A percentile compares a stretch with the other conserved stretches of the same genome.
phyloP scores from a whole-genome alignment of 371 early-diverging fungal genomes.

The Haplosporangium sp. region DNA sequence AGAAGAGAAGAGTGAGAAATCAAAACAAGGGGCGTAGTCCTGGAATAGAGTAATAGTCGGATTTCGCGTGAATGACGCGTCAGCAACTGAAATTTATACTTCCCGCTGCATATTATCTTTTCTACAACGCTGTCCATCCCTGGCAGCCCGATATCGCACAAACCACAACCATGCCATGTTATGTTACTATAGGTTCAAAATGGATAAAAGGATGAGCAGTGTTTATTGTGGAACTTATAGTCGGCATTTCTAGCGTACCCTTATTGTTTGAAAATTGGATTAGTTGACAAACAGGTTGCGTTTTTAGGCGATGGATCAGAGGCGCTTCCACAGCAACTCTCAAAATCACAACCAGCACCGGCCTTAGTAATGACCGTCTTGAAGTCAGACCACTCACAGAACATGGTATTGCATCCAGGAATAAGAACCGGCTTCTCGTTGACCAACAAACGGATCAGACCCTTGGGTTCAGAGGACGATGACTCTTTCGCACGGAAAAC shows the following conservation, averaged over 20 bases:
- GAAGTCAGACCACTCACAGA: slow-evolving; percentile 25
- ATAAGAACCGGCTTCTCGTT: slow-evolving; percentile 22
- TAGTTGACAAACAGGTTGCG: slow-evolving; percentile 6
- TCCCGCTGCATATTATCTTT: too few relatives aligned
- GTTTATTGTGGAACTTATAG: too few relatives aligned
- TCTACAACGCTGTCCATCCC: too few relatives aligned
- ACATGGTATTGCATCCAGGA: slow-evolving; percentile 16
- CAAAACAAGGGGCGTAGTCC: neutral
- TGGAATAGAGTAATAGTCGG: too few relatives aligned
- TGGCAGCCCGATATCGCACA: too few relatives aligned
- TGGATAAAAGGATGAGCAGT: too few relatives aligned
- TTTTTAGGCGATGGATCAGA: neutral
- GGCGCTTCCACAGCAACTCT: slow-evolving; percentile 8
- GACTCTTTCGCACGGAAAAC: slow-evolving; percentile 8
- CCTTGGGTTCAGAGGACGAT: neutral
- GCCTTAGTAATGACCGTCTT: neutral
- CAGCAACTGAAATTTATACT: too few relatives aligned
- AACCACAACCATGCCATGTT: too few relatives aligned
- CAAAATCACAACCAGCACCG: slow-evolving; percentile 31
- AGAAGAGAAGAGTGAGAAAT: neutral
- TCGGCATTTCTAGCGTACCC: neutral
- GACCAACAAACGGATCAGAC: slow-evolving; percentile 27
- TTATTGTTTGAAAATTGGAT: neutral
- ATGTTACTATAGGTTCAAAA: too few relatives aligned
- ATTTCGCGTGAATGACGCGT: too few relatives aligned